These are phyloP conservation scores for Chrysoporthe austroafricana DNA, from an alignment of 2,329 filamentous ascomycete genomes.

Conservation along the genomic window DNA sequence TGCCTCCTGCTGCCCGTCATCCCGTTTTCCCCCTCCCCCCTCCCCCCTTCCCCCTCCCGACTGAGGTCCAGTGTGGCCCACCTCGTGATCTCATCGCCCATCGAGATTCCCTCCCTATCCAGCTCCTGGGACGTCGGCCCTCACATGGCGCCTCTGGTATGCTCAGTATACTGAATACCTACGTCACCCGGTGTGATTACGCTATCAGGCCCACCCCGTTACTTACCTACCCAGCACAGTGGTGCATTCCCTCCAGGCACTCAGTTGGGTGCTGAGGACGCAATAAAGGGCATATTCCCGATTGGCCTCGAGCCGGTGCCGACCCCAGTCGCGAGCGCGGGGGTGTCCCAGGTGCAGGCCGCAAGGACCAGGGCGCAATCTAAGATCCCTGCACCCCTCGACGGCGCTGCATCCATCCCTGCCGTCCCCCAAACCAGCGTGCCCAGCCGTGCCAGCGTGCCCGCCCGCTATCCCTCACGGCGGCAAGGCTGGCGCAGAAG, in stretches of 20 bases:
- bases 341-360: neutral
- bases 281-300: neutral
- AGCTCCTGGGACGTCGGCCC: neutral
- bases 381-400: neutral
- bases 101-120: neutral
- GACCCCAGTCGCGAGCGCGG: neutral
- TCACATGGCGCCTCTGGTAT: neutral
- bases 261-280: neutral
- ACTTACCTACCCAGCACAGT: too few species aligned
- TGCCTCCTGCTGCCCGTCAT: neutral
- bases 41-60: too few species aligned
- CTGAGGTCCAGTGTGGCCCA: neutral
- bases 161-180: too few species aligned
- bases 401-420: neutral
- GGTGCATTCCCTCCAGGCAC: too few species aligned
- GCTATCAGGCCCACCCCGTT: neutral
- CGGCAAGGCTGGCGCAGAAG: slow-evolving; percentile 9
- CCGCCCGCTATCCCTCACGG: neutral
- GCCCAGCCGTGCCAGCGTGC: neutral
- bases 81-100: neutral
- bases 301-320: neutral
- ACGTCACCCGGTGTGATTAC: neutral
- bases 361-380: neutral
- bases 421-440: neutral
- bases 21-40: neutral